phyloP scores from a whole-genome alignment of 331 rosid genomes.

The Pyrus hybrid region DNA sequence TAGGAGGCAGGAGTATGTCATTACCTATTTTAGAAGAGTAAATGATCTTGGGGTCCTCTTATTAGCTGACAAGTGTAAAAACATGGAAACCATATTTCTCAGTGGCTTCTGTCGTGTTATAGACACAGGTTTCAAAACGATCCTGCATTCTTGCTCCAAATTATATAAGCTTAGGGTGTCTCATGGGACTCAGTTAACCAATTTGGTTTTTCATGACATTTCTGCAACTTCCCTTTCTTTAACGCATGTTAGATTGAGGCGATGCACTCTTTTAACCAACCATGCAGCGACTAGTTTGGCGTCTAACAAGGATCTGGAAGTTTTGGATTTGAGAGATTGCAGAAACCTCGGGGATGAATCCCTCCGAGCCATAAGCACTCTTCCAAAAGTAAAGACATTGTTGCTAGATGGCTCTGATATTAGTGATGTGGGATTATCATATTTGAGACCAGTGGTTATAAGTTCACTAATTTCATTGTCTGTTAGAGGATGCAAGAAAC shows the following conservation, averaged over 20 bases:
- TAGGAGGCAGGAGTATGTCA: conserved; percentile 67
- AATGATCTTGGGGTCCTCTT: conserved; percentile 81
- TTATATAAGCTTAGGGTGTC: conserved; percentile 77
- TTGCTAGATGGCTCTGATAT: conserved; percentile 77
- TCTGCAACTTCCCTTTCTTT: conserved; percentile 85
- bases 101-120: conserved; percentile 98
- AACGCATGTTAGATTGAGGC: conserved; percentile 71
- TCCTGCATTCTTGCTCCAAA: conserved; percentile 76
- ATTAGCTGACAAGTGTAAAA: conserved; percentile 77
- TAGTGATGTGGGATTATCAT: conserved; percentile 64
- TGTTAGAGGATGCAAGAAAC: conserved; percentile 85
- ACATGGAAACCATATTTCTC: conserved; percentile 80
- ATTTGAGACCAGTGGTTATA: conserved; percentile 48
- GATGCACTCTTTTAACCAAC: conserved; percentile 75
- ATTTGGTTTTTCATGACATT: conserved; percentile 83
- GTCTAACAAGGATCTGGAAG: conserved; percentile 64
- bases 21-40: conserved; percentile 72
- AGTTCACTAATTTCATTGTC: conserved; percentile 59
- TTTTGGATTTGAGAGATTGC: conserved; percentile 83
- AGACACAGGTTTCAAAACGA: conserved; percentile 91
- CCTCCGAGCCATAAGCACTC: too few relatives aligned
- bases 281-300: conserved; percentile 59
- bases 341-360: conserved; percentile 82
- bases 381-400: too few relatives aligned
- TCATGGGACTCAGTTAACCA: conserved; percentile 82